Conservation (phyloP, 2,329 filamentous ascomycete species). For the Cordyceps cicadae region DNA sequence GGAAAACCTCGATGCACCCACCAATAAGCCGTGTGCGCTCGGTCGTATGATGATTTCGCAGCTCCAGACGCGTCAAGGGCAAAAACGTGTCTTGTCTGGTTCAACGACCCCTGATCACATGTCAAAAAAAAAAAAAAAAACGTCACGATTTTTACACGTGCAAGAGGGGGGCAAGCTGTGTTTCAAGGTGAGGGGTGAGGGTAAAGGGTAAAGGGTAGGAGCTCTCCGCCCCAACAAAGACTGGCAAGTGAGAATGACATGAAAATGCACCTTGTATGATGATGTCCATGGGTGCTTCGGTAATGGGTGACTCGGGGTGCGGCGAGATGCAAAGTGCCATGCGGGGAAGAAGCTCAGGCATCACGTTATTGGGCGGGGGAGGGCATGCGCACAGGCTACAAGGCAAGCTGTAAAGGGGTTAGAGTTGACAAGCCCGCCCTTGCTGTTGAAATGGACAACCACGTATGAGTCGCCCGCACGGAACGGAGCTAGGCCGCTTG, state of each 20-base stretch:
- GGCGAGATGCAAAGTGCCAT: conserved; percentile 1
- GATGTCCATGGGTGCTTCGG: background rate
- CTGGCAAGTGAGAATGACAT: background rate
- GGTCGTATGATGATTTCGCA: no score
- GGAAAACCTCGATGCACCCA: no score
- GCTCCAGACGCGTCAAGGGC: no score
- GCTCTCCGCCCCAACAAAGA: background rate
- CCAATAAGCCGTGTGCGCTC: no score
- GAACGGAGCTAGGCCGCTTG: conserved; percentile 1
- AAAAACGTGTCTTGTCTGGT: no score
- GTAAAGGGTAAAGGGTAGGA: background rate
- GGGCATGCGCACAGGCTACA: no score
- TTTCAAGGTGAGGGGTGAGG: background rate
- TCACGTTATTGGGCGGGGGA: background rate
- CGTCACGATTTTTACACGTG: background rate
- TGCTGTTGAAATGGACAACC: background rate
- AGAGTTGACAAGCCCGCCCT: no score
- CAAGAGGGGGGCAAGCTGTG: background rate
- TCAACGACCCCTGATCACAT: no score
- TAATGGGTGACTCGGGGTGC: conserved; percentile 3
- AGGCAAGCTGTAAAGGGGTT: no score
- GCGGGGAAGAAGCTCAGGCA: background rate
- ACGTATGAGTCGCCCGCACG: background rate
- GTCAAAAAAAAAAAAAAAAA: no score
- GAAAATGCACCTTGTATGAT: background rate